A percentile compares a stretch with the other conserved stretches of the same genome.
phyloP scores from a whole-genome alignment of 345 rosid species.

The Populus davidiana region DNA sequence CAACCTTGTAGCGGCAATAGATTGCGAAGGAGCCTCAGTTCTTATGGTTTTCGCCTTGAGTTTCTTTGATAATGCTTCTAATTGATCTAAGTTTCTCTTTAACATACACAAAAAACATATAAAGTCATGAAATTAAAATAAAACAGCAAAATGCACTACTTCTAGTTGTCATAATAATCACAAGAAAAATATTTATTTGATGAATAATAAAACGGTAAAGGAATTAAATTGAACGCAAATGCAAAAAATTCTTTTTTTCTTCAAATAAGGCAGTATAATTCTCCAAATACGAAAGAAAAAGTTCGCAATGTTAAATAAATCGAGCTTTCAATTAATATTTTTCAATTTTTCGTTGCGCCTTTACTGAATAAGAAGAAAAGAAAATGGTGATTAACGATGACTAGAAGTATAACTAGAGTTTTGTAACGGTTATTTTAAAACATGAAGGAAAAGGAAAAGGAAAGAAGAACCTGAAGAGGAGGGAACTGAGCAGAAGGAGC shows the following conservation, averaged over 20 bases:
- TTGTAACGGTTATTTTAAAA: background rate
- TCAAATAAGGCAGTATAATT: background rate
- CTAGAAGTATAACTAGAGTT: background rate
- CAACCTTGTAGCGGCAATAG: constrained; percentile 94
- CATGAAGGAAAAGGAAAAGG: background rate
- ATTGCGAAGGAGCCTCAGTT: constrained; percentile 88
- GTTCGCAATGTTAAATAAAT: background rate
- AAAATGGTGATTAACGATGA: background rate
- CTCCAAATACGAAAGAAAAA: background rate
- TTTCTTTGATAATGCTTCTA: constrained; percentile 92
- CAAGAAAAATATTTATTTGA: background rate
- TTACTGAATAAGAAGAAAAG: background rate
- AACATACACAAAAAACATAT: constrained; percentile 12
- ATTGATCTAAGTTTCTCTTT: constrained; percentile 92
- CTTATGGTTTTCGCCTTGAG: constrained; percentile 88
- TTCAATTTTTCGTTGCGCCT: background rate
- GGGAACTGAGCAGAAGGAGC: constrained; percentile 98
- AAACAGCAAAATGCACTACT: constrained; percentile 7
- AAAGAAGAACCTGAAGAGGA: constrained; percentile 80
- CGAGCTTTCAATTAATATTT: background rate
- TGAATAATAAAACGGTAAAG: background rate
- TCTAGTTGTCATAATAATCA: background rate
- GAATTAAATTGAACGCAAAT: background rate
- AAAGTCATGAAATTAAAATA: constrained; percentile 13
- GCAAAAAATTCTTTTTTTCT: background rate